Percentiles rank a stretch among this genome's conserved stretches.
Evolutionary conservation across 2,329 filamentous ascomycete genomes (phyloP).

Genomic region (Neurospora sp.): DNA sequence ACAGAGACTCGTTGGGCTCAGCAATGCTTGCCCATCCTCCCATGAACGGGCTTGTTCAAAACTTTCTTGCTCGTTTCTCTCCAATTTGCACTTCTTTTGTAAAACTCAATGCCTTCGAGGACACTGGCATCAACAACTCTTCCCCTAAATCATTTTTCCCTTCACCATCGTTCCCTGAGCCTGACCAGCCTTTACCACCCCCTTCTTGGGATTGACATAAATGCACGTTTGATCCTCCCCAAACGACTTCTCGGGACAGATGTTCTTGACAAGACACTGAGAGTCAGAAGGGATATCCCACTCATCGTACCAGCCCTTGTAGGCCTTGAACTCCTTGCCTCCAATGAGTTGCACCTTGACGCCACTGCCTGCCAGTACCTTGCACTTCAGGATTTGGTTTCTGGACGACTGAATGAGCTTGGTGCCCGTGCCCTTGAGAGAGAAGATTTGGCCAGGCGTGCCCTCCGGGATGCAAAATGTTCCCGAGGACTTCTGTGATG

Average conservation of each 20-base stretch:
- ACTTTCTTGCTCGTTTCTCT: background rate
- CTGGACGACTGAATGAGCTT: background rate
- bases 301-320: background rate
- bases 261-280: background rate
- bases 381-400: background rate
- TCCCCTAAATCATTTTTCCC: background rate
- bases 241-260: background rate
- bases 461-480: background rate
- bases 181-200: background rate
- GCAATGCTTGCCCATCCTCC: background rate
- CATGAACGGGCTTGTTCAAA: background rate
- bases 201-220: background rate
- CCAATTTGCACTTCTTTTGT: background rate
- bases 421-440: background rate
- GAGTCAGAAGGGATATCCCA: background rate
- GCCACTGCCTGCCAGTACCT: background rate
- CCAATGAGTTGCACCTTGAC: background rate
- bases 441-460: background rate
- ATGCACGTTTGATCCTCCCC: background rate
- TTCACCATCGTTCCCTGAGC: background rate
- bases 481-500: background rate
- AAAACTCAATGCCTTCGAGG: background rate
- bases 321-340: background rate
- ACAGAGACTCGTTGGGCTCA: background rate
- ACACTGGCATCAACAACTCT: background rate